Evolutionary conservation across 2,329 filamentous ascomycete species (phyloP).

Genomic region (Xylariaceae sp.): DNA sequence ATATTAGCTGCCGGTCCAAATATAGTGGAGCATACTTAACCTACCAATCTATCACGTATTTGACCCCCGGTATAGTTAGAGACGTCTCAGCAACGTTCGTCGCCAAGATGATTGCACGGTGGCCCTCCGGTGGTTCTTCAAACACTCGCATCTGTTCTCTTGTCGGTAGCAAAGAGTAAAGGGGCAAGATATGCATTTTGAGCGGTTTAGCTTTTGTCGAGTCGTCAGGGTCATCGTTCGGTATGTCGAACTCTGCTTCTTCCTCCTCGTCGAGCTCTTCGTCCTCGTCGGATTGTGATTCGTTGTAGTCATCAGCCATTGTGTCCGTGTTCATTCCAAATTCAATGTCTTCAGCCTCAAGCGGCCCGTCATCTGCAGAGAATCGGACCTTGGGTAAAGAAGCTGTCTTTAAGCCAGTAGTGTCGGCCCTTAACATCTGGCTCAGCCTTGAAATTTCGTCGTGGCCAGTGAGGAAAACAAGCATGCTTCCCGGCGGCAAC

Average conservation of each 20-base stretch:
- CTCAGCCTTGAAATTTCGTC: conserved; percentile 85
- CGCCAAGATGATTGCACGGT: conserved; percentile 80
- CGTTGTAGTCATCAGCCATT: conserved; percentile 46
- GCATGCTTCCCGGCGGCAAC: conserved; percentile 81
- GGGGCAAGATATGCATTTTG: conserved; percentile 82
- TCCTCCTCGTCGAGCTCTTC: conserved; percentile 51
- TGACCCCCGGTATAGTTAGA: conserved; percentile 86
- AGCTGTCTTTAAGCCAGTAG: conserved; percentile 55
- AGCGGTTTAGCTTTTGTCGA: conserved; percentile 55
- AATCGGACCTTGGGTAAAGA: conserved; percentile 68
- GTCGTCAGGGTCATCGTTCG: conserved; percentile 65
- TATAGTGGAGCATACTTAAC: neutral
- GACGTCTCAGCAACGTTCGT: conserved; percentile 98
- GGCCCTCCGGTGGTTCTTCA: conserved; percentile 75
- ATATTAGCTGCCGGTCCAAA: conserved; percentile 3
- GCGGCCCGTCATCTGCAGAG: conserved; percentile 69
- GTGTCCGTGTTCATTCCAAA: conserved; percentile 65
- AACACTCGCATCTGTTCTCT: conserved; percentile 90
- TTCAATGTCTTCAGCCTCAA: conserved; percentile 85
- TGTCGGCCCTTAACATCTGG: conserved; percentile 67
- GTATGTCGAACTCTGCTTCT: conserved; percentile 60
- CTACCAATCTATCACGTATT: conserved; percentile 70
- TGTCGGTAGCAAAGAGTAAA: conserved; percentile 89
- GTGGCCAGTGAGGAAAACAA: conserved; percentile 92
- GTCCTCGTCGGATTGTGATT: conserved; percentile 41